Conservation (phyloP, 169 alveolate species). For the Plasmodium adleri region DNA sequence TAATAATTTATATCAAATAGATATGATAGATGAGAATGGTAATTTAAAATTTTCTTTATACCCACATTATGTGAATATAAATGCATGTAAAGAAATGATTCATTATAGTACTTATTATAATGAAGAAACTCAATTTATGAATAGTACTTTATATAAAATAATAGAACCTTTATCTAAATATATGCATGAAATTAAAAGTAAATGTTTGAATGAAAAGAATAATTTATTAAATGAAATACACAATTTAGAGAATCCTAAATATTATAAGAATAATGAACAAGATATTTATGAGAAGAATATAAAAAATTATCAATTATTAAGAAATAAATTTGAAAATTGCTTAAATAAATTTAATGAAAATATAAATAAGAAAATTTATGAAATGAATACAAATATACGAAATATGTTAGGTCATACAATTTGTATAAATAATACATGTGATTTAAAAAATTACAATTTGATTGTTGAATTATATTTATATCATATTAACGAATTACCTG, state of each 20-base stretch:
- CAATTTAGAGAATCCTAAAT: not conserved
- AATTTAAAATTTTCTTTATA: constrained; percentile 10
- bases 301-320: not conserved
- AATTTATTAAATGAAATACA: constrained; percentile 8
- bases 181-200: too few relatives aligned
- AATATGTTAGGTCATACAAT: not conserved
- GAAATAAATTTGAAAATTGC: constrained; percentile 12
- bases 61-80: constrained; percentile 15
- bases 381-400: not conserved
- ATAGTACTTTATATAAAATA: too few relatives aligned
- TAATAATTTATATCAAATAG: constrained; percentile 13
- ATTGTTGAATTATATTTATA: not conserved
- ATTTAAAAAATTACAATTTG: constrained; percentile 10
- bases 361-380: not conserved
- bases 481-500: not conserved
- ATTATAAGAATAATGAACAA: too few relatives aligned
- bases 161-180: too few relatives aligned
- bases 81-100: constrained; percentile 21
- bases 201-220: not conserved
- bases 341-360: not conserved
- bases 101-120: not conserved
- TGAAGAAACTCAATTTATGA: too few relatives aligned
- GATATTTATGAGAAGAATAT: not conserved
- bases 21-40: constrained; percentile 8
- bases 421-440: constrained; percentile 4